phyloP scores from a whole-genome alignment of 1,284 basidiomycete genomes.

The Malassezia arunalokei region DNA sequence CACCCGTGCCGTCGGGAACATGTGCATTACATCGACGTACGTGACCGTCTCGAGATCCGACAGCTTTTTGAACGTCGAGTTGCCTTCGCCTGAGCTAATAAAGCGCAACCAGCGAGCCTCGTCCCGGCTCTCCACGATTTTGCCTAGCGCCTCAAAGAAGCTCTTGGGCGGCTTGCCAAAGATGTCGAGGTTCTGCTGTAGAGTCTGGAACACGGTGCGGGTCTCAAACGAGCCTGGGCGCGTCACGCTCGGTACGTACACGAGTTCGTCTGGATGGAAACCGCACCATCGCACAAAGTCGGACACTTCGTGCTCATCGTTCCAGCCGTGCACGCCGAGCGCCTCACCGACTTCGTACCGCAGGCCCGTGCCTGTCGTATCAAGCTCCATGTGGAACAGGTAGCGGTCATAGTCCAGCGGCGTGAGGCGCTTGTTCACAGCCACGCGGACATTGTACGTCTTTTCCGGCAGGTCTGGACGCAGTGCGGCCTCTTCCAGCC shows the following conservation, averaged over 20 bases:
- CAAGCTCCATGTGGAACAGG: slow-evolving; percentile 96
- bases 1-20: slow-evolving; percentile 69
- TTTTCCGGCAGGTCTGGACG: slow-evolving; percentile 78
- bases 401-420: slow-evolving; percentile 92
- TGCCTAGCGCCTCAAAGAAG: slow-evolving; percentile 79
- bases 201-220: slow-evolving; percentile 82
- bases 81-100: slow-evolving; percentile 83
- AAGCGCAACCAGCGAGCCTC: slow-evolving; percentile 78
- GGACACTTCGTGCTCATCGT: slow-evolving; percentile 73
- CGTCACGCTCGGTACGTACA: slow-evolving; percentile 61
- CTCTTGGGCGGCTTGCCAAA: slow-evolving; percentile 91
- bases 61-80: slow-evolving; percentile 84
- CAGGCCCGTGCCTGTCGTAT: slow-evolving; percentile 78
- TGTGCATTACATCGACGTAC: slow-evolving; percentile 73
- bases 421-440: slow-evolving; percentile 86
- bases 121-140: slow-evolving; percentile 59
- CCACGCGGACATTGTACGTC: slow-evolving; percentile 83
- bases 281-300: slow-evolving; percentile 89
- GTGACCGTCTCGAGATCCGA: slow-evolving; percentile 87
- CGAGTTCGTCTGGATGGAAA: slow-evolving; percentile 64
- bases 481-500: slow-evolving; percentile 21
- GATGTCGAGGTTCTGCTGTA: slow-evolving; percentile 92
- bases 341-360: slow-evolving; percentile 95
- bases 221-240: slow-evolving; percentile 52
- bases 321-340: slow-evolving; percentile 94